Base-by-base conservation (phyloP, 129 eudicot genomes). In the Artemisia argyi region DNA sequence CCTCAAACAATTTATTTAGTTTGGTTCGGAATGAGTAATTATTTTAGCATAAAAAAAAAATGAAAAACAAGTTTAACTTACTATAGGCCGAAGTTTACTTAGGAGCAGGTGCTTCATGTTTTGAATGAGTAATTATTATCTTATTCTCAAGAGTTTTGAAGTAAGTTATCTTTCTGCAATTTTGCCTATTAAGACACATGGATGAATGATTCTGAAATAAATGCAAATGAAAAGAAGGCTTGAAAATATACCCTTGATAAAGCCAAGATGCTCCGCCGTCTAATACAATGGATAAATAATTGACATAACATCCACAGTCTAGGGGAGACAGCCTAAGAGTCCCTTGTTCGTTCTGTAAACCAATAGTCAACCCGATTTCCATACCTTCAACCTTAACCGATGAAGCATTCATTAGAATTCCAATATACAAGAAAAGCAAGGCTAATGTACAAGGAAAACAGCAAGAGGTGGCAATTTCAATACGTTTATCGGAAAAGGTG, bases 201-300 rank as follows among this genome's bases (percentile, higher is more conserved):
- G 49, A 71, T 35, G 46, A 49, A 71, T 16, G 51, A 5, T 26
- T 10, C 56, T 57, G 48, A 24, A 52, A 54, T 35, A n/a, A 52
- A 32, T 62, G 12, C 51, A 72, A 74, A 44, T 6, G 42, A 6
- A 79, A 19, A 73, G 52, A 46, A 56, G 15, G 49, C 30, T 30
- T n/a, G 47, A 61, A 35, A 72, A 51, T 19, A 82, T 87, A 94
- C 99, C 97, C 99, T 86, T 94, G 99, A 84, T 94, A 94, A 32
- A 94, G 86, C 99, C 97, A 94, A 55, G 99, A 90, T 73, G 94
- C 97, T 67, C 99, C 99, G 26, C 99, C 99, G 16, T 94, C 79
- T 78, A 94, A 75, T 46, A 86, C 61, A n/a, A 94, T 88, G 64
- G 84, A 82, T 44, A 94, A 61, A 75, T 83, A 81, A 57, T 62